A percentile compares a stretch with the other conserved stretches of the same genome.
These are phyloP conservation scores for Sarocladiaceae sp. DNA, from an alignment of 2,329 filamentous ascomycete genomes.

Conservation along the genomic window DNA sequence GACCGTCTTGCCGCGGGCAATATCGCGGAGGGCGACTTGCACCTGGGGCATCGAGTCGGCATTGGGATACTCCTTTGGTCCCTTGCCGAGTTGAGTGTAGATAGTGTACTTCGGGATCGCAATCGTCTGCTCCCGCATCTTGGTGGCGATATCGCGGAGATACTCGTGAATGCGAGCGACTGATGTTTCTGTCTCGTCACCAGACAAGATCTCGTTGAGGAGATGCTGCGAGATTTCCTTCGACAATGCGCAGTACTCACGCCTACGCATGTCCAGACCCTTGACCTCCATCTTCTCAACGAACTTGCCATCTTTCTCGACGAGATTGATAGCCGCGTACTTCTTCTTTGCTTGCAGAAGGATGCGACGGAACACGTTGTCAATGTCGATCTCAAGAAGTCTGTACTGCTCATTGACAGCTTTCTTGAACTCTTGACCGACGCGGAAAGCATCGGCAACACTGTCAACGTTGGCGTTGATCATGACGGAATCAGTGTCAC, in stretches of 20 bases:
- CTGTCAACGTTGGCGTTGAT: conserved; percentile 98
- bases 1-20: conserved; percentile 80
- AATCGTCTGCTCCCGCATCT: conserved; percentile 78
- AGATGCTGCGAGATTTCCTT: conserved; percentile 91
- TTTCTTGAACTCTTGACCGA: conserved; percentile 92
- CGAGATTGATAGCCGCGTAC: conserved; percentile 93
- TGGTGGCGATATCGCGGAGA: conserved; percentile 73
- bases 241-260: conserved; percentile 92
- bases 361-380: conserved; percentile 92
- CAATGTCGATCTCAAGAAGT: conserved; percentile 94
- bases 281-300: conserved; percentile 97
- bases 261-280: conserved; percentile 93
- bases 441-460: conserved; percentile 81
- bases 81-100: conserved; percentile 94
- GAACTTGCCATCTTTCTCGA: conserved; percentile 84
- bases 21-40: conserved; percentile 86
- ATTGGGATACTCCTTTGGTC: conserved; percentile 90
- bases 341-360: conserved; percentile 98
- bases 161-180: conserved; percentile 92
- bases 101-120: conserved; percentile 90
- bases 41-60: conserved; percentile 94
- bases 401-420: conserved; percentile 92
- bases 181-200: conserved; percentile 84
- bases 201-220: conserved; percentile 90
- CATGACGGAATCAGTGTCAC: conserved; percentile 99